A percentile compares a stretch with the other conserved stretches of the same genome.
These are phyloP conservation scores for Didymella glomerata DNA, from an alignment of 2,329 filamentous ascomycete genomes.

Conservation along the genomic window DNA sequence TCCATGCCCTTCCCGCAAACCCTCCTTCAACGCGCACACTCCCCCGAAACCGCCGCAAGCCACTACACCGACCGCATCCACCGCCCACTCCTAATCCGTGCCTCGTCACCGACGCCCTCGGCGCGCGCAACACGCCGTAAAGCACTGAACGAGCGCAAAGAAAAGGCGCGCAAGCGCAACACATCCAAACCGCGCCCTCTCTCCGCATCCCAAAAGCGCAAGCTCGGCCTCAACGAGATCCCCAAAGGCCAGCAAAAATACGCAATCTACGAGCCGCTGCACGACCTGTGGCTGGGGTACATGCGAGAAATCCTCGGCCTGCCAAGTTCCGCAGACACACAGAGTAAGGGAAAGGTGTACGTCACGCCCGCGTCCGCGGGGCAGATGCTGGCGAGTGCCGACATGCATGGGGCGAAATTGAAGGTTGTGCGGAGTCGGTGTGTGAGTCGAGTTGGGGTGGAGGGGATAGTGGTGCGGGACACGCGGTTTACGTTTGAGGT, in stretches of 20 bases:
- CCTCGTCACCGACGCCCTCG: conserved; percentile 75
- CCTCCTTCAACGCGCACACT: conserved; percentile 81
- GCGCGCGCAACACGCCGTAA: conserved; percentile 43
- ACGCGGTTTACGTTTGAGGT: conserved; percentile 86
- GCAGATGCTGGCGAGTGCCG: conserved; percentile 80
- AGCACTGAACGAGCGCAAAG: neutral
- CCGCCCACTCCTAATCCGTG: conserved; percentile 79
- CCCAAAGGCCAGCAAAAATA: conserved; percentile 75
- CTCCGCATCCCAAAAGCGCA: conserved; percentile 79
- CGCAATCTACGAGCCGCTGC: conserved; percentile 77
- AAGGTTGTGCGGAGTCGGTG: conserved; percentile 85
- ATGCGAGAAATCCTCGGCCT: conserved; percentile 80
- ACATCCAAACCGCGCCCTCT: conserved; percentile 71
- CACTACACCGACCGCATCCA: conserved; percentile 86
- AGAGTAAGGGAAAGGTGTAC: conserved; percentile 49
- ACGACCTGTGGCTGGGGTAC: conserved; percentile 84
- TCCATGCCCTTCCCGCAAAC: conserved; percentile 50
- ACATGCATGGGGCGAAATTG: conserved; percentile 87
- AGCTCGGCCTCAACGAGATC: conserved; percentile 76
- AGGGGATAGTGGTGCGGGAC: conserved; percentile 89
- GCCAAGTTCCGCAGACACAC: conserved; percentile 9
- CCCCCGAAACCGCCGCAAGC: conserved; percentile 71
- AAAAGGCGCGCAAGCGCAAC: conserved; percentile 29
- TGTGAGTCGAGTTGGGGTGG: conserved; percentile 80
- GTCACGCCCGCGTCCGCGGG: conserved; percentile 69